These are phyloP conservation scores for Anthracocystis setariae DNA, from an alignment of 1,284 basidiomycete genomes.

Conservation along the genomic window DNA sequence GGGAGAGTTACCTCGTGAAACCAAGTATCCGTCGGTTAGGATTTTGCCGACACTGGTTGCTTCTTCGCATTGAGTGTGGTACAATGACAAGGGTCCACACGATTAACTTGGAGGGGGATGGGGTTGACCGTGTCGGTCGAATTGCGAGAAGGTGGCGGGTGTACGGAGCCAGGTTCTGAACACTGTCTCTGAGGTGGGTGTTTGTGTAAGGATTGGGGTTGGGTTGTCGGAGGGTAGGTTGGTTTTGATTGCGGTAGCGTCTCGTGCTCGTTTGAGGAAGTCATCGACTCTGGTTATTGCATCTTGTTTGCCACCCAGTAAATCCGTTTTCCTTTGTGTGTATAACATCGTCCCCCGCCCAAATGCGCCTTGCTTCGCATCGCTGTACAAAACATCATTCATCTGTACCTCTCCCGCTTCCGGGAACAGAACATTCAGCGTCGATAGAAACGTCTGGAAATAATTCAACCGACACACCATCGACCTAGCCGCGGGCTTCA, in stretches of 20 bases:
- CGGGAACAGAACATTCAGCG: not conserved
- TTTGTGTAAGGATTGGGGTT: too few relatives aligned
- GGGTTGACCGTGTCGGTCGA: constrained; percentile 12
- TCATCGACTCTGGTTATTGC: constrained; percentile 5
- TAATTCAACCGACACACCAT: constrained; percentile 24
- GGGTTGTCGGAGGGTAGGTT: too few relatives aligned
- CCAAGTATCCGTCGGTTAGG: not conserved
- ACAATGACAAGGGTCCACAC: too few relatives aligned
- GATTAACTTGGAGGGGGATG: not conserved
- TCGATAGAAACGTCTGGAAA: constrained; percentile 12
- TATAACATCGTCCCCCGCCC: constrained; percentile 14
- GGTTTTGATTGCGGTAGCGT: constrained; percentile 19
- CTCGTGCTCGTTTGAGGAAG: constrained; percentile 16
- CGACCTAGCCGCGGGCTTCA: constrained; percentile 27
- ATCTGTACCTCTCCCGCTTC: not conserved
- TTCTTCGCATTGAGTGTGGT: too few relatives aligned
- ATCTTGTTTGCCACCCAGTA: constrained; percentile 19
- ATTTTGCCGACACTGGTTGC: constrained; percentile 10
- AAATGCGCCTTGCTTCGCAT: constrained; percentile 24
- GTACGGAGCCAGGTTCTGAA: constrained; percentile 29
- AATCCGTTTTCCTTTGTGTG: constrained; percentile 12
- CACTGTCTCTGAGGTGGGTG: not conserved
- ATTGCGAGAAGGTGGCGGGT: constrained; percentile 9
- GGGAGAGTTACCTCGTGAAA: constrained; percentile 32
- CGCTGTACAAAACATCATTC: constrained; percentile 7